Evolutionary conservation across 83 land plant genomes (phyloP), one percentile per base, ranked within the genome.

Genomic region (Diphasiastrum complanatum): DNA sequence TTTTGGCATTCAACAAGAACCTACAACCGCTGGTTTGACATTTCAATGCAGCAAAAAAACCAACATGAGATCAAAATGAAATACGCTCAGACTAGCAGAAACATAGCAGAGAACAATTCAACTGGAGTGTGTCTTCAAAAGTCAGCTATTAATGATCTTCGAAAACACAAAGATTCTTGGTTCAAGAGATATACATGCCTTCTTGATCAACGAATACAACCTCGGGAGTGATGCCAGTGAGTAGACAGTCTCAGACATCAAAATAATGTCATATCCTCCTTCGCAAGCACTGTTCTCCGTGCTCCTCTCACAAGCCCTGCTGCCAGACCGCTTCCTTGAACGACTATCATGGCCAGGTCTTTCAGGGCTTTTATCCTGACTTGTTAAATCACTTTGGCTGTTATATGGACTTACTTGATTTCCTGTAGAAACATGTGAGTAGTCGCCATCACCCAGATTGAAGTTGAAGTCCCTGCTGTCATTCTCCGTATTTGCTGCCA

Each of bases 211-310:
- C 14, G 51, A 51, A 63, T 81, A 90, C 6, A 90, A 74, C 72
- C 84, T 90, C 57, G 71, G 79, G 61, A 83, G 78, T 3, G 85
- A 67, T 12, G 87, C 71, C 20, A 78, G 19, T 27, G 85, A 76
- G 59, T 92, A 87, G 30, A 92, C 87, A 43, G 97, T 92, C 63
- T 91, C 97, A 10, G 97, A 81, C 97, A 91, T 91, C 45, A 91
- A 64, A 58, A 91, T 83, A 23, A 91, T 63, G 78, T 91, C 97
- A 78, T 91, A 91, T 26, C 90, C 95, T 40, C 96, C 92, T 73
- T 65, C 69, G 54, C 41, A 45, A 27, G 36, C 55, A 63, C 56
- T 51, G 6, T 46, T 25, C 26, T 53, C 61, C 24, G 37, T 29
- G 5, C 81, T 89, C 63, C 78, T 75, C 67, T 83, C 76, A 41